These are phyloP conservation scores for Aspergillus tubingensis DNA, from an alignment of 2,329 filamentous ascomycete genomes.

Conservation along the genomic window DNA sequence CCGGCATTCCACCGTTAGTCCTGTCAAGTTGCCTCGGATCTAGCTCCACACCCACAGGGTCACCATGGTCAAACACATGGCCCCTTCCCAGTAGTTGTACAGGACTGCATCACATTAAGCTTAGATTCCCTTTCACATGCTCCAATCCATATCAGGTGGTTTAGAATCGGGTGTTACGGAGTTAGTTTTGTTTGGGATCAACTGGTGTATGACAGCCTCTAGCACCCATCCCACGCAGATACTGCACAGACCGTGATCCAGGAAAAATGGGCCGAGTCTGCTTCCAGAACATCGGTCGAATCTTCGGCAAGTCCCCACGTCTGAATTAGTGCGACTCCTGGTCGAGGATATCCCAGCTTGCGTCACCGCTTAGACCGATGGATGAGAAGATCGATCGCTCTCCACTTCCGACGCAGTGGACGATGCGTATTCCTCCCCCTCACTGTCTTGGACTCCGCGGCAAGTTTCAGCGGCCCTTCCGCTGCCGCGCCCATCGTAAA, in stretches of 20 bases:
- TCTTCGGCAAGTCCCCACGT: constrained; percentile 1
- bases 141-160: background rate
- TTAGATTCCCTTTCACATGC: background rate
- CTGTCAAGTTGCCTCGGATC: too few relatives aligned
- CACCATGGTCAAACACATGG: background rate
- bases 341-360: constrained; percentile 1
- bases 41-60: background rate
- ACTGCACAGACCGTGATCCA: background rate
- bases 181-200: background rate
- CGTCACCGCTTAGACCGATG: constrained; percentile 4
- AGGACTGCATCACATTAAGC: background rate
- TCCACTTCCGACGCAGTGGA: constrained; percentile 15
- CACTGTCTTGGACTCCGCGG: background rate
- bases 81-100: background rate
- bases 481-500: constrained; percentile 38
- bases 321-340: background rate
- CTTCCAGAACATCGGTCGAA: constrained; percentile 5
- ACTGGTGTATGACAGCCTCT: background rate
- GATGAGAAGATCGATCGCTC: background rate
- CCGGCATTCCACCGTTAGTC: too few relatives aligned
- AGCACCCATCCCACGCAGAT: background rate
- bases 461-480: constrained; percentile 21
- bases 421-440: background rate
- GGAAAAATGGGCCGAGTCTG: background rate
- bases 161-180: background rate